These are phyloP conservation scores for Eimeria acervulina DNA, from an alignment of 169 alveolate genomes.

Conservation along the genomic window DNA sequence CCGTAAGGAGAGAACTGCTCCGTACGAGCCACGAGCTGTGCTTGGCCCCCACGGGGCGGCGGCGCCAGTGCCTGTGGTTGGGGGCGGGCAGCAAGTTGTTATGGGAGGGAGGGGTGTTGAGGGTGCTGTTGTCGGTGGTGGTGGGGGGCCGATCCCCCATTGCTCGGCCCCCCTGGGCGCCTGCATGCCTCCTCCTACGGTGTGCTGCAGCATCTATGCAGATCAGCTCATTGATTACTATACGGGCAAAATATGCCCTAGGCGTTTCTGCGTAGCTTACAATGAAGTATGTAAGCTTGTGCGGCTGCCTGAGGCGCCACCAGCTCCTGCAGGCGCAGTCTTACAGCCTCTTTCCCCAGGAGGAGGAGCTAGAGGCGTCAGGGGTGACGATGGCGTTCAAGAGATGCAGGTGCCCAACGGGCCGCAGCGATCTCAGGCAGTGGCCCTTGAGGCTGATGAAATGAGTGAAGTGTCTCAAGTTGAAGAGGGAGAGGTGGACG, in stretches of 20 bases:
- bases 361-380: background rate
- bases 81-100: background rate
- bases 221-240: conserved; percentile 65
- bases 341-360: conserved; percentile 1
- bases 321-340: conserved; percentile 27
- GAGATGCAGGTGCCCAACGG: conserved; percentile 28
- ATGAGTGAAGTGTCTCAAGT: conserved; percentile 69
- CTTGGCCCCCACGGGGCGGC: conserved; percentile 37
- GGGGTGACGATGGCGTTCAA: background rate
- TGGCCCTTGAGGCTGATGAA: conserved; percentile 51
- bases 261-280: conserved; percentile 76
- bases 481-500: conserved; percentile 69
- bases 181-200: conserved; percentile 34
- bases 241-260: conserved; percentile 68
- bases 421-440: background rate
- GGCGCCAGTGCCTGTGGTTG: background rate
- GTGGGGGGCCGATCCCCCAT: conserved; percentile 9
- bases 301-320: conserved; percentile 39
- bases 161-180: background rate
- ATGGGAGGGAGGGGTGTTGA: conserved; percentile 42
- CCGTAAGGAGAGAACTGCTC: conserved; percentile 71
- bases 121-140: background rate
- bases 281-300: conserved; percentile 71
- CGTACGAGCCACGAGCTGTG: conserved; percentile 52
- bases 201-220: conserved; percentile 64